These are phyloP conservation scores for Kwoniella sp. DNA, from an alignment of 768 basidiomycete genomes.

Conservation along the genomic window DNA sequence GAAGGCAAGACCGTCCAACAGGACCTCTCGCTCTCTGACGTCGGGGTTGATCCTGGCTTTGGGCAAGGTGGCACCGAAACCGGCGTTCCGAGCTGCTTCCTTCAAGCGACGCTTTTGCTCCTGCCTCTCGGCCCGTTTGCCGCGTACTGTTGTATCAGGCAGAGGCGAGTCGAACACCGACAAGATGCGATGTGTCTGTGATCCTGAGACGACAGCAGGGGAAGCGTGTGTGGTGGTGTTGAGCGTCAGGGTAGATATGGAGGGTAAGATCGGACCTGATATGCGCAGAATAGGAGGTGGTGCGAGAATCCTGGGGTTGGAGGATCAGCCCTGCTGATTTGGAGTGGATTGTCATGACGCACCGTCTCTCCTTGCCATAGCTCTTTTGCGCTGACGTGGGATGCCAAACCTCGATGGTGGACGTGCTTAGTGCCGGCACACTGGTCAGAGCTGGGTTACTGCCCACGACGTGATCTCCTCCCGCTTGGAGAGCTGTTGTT, in stretches of 20 bases:
- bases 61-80: conserved; percentile 27
- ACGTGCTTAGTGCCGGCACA: no score
- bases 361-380: conserved; percentile 87
- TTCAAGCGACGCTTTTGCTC: not conserved
- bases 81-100: conserved; percentile 20
- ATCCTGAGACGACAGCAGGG: conserved; percentile 51
- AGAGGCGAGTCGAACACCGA: no score
- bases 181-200: conserved; percentile 29
- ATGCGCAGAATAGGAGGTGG: conserved; percentile 91
- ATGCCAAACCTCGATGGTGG: conserved; percentile 56
- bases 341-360: not conserved
- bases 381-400: conserved; percentile 94
- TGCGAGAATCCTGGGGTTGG: conserved; percentile 69
- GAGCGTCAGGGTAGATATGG: conserved; percentile 21
- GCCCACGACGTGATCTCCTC: no score
- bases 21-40: conserved; percentile 19
- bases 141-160: not conserved
- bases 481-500: no score
- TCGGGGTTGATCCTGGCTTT: conserved; percentile 12
- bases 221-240: conserved; percentile 59
- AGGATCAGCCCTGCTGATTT: no score
- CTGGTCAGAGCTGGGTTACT: no score
- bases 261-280: conserved; percentile 60
- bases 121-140: not conserved
- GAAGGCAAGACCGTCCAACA: conserved; percentile 44